Evolutionary conservation across 1,284 basidiomycete genomes (phyloP), one percentile per base, ranked within the genome.

Genomic region (Trametes polyzona): DNA sequence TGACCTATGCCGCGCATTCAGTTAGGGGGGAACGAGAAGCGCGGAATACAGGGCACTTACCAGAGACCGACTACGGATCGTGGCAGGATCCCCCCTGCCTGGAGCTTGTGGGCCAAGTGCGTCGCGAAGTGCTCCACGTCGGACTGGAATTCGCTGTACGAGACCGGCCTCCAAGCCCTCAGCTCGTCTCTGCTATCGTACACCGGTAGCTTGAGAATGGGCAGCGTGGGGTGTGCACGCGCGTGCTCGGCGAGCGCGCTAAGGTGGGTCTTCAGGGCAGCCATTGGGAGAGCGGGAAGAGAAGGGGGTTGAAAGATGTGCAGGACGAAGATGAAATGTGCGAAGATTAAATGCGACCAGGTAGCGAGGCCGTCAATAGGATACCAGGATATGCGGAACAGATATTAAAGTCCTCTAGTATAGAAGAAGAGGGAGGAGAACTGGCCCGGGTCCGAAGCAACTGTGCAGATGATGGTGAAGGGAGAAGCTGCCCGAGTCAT

Each of bases 61-160:
- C 88, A 90, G 50, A 89, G 72, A 16, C 87, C 88, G 44, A 90
- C 74, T 40, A 89, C 80, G 1, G 87, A 83, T 60, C 79, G 72
- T 54, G 71, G 75, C 40, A 77, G 69, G 44, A 88, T 74, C 36
- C 75, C 74, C 39, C 74, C 69, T 23, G 72, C 67, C 39, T 62
- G 65, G 32, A 90, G 73, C 6, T 71, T 65, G 16, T 69, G 71
- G 19, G 76, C 72, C 79, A 86, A 88, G 65, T 85, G 77, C 40
- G 74, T 73, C 23, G 84, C 83, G 52, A 76, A 78, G 42, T 74
- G 62, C 58, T 84, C 78, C 53, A 86, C 81, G 48, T 86, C 83
- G 23, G 66, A 53, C 39, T 74, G 74, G 72, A 86, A 86, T 61
- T 81, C 76, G 1, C 48, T 64, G 65, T 82, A 86, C 26, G 82